phyloP scores from a whole-genome alignment of 768 basidiomycete species.

The Trametes cingulata region DNA sequence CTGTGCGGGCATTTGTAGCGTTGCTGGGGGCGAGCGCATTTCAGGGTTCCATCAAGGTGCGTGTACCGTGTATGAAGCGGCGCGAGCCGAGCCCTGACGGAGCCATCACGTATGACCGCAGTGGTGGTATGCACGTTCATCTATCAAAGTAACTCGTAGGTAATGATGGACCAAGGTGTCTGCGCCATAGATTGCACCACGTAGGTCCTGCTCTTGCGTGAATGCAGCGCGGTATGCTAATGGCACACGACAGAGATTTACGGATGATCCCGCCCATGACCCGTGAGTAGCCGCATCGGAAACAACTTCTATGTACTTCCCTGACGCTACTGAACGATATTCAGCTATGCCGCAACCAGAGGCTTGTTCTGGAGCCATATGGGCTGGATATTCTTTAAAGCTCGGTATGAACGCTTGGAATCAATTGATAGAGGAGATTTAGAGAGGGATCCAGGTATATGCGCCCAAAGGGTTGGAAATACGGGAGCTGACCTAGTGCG shows the following conservation, averaged over 20 bases:
- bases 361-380: conserved; percentile 78
- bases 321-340: not conserved
- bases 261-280: conserved; percentile 67
- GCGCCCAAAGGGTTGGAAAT: not conserved
- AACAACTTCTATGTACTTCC: not conserved
- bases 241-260: conserved; percentile 51
- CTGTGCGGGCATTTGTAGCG: conserved; percentile 59
- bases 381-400: conserved; percentile 86
- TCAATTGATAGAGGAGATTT: conserved; percentile 70
- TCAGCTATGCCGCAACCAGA: conserved; percentile 69
- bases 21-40: conserved; percentile 71
- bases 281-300: conserved; percentile 44
- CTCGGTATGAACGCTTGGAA: conserved; percentile 60
- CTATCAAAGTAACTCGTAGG: too few relatives aligned
- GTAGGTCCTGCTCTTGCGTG: conserved; percentile 37
- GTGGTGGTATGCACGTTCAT: conserved; percentile 19
- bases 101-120: not conserved
- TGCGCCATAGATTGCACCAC: conserved; percentile 77
- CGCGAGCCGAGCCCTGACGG: too few relatives aligned
- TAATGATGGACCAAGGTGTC: conserved; percentile 45
- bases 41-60: conserved; percentile 78
- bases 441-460: conserved; percentile 64
- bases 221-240: not conserved
- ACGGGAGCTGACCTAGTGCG: not conserved
- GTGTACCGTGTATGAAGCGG: not conserved